Evolutionary conservation across 2,329 filamentous ascomycete genomes (phyloP), one percentile per base, ranked within the genome.

Genomic region (Xylariaceae sp.): DNA sequence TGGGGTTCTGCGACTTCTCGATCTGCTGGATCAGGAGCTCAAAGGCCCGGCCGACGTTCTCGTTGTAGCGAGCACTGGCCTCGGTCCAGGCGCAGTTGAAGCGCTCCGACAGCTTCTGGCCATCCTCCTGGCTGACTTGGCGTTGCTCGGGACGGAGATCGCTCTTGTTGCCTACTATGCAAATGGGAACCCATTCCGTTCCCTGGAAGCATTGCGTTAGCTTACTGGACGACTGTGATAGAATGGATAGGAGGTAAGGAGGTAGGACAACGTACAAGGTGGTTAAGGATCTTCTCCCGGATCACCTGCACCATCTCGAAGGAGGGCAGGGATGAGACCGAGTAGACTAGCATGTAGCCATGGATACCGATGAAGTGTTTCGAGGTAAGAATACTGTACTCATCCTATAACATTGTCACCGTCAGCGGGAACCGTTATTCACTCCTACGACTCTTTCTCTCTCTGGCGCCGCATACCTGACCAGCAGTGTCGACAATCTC

Each of bases 321-420:
- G 8, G 92, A 96, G 68, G 94, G 89, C 71, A 90, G 87, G 52
- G 90, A 96, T 18, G 90, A 89, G 53, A 99, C 92, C n/a, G 92
- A 96, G 77, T 99, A 99, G 53, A 97, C 93, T 61, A 99, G 88
- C 84, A 99, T 92, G 76, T 97, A 99, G 59, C 94, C 94, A 78
- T 99, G 94, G 67, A 97, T 97, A 64, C 94, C 94, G 74, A 99
- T 97, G 71, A 97, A 97, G 74, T 97, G 93, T 79, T 97, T 97
- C 64, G 90, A 96, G 76, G 97, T 97, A 63, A 99, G 82, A 66
- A 97, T 97, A 73, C 90, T 96, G 80, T 99, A 99, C 77, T 99
- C 94, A 80, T 99, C 94, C 88, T 94, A 71, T 61, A 58, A 58
- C 50, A 17, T 59, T 55, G 18, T 65, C 62, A 5, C 4, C 4